phyloP scores from a whole-genome alignment of 192 early-diverging fungal species.

The Rhizoclosmatium globosum region DNA sequence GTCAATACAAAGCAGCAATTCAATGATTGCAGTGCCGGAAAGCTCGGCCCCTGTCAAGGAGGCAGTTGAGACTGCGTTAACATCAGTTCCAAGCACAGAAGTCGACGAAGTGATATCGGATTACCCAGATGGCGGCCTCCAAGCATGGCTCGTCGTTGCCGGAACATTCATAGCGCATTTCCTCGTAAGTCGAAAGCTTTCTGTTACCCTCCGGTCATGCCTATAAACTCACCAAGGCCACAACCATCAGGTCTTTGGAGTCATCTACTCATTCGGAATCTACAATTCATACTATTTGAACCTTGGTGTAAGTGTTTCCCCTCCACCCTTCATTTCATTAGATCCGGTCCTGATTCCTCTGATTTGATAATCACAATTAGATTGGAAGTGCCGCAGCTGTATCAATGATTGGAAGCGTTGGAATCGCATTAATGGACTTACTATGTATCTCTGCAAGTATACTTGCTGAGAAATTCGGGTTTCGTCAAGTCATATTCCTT shows the following conservation, averaged over 20 bases:
- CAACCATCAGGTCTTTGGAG: neutral
- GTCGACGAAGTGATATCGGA: too few relatives aligned
- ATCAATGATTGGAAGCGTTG: conserved; percentile 20
- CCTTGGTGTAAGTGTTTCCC: neutral
- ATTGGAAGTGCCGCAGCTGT: neutral
- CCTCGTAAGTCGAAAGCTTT: neutral
- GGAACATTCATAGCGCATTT: conserved; percentile 10
- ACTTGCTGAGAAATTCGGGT: conserved; percentile 57
- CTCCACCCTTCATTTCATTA: too few relatives aligned
- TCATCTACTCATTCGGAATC: conserved; percentile 20
- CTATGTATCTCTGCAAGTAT: conserved; percentile 4
- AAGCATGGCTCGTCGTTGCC: conserved; percentile 2
- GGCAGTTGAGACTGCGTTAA: too few relatives aligned
- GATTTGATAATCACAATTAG: too few relatives aligned
- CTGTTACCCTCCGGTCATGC: too few relatives aligned
- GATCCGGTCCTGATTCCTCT: too few relatives aligned
- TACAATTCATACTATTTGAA: conserved; percentile 12
- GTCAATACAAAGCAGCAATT: too few relatives aligned
- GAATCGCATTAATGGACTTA: too few relatives aligned
- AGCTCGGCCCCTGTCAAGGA: too few relatives aligned
- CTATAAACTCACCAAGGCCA: too few relatives aligned
- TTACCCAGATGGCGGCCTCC: neutral
- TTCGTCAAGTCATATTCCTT: conserved; percentile 49
- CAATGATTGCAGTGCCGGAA: too few relatives aligned
- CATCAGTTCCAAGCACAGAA: too few relatives aligned